Conservation (phyloP, 1,284 basidiomycete species). For the Puccinia polysora region DNA sequence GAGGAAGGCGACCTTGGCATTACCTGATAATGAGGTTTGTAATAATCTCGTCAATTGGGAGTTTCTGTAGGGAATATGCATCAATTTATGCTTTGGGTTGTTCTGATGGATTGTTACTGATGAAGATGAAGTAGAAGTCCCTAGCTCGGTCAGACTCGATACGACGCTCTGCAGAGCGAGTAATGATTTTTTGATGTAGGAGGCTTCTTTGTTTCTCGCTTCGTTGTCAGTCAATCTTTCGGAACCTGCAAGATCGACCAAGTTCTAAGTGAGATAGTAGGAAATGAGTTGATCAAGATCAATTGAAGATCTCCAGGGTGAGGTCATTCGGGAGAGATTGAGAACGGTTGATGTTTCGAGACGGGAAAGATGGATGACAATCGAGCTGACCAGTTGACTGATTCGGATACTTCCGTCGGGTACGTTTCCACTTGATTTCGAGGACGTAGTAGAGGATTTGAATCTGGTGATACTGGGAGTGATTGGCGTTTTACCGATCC, state of each 20-base stretch:
- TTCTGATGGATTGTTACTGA: too few species aligned
- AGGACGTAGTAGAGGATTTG: slow-evolving; percentile 27
- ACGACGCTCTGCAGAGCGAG: slow-evolving; percentile 47
- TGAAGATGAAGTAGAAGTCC: slow-evolving; percentile 20
- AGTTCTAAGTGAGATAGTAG: too few species aligned
- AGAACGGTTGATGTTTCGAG: not conserved
- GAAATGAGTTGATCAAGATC: too few species aligned
- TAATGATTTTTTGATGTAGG: slow-evolving; percentile 60
- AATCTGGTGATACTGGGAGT: slow-evolving; percentile 34
- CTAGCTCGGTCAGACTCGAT: slow-evolving; percentile 10
- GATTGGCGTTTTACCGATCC: slow-evolving; percentile 25
- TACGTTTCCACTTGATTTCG: not conserved
- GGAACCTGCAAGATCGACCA: slow-evolving; percentile 60
- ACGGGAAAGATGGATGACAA: not conserved
- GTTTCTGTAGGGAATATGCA: slow-evolving; percentile 60
- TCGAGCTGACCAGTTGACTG: slow-evolving; percentile 29
- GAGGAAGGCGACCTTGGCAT: slow-evolving; percentile 60
- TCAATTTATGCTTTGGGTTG: slow-evolving; percentile 2
- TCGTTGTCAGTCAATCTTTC: slow-evolving; percentile 59
- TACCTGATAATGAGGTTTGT: slow-evolving; percentile 59
- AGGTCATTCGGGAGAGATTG: too few species aligned
- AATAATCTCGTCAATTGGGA: slow-evolving; percentile 59
- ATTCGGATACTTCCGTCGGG: slow-evolving; percentile 29
- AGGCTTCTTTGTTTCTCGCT: slow-evolving; percentile 59
- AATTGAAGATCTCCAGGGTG: too few species aligned